Evolutionary conservation across 768 basidiomycete genomes (phyloP).

Genomic region (Mycena kentingensis): DNA sequence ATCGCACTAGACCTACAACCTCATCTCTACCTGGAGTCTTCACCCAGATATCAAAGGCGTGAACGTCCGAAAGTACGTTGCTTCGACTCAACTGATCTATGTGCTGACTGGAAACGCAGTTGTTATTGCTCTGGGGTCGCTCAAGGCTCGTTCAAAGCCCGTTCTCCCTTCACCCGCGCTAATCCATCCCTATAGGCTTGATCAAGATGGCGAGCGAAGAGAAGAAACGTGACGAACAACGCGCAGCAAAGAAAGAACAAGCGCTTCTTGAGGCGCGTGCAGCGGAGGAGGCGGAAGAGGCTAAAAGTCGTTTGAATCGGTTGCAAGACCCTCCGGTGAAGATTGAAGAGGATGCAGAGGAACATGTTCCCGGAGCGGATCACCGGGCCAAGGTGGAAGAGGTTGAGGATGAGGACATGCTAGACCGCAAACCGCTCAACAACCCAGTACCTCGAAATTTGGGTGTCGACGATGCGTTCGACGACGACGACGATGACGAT

Average conservation of each 20-base stretch:
- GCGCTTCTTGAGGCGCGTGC: conserved; percentile 21
- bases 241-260: conserved; percentile 23
- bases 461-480: not conserved
- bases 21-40: conserved; percentile 29
- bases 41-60: conserved; percentile 21
- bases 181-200: conserved; percentile 13
- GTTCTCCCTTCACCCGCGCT: not conserved
- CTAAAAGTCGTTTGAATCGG: conserved; percentile 20
- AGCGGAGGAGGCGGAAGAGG: conserved; percentile 26
- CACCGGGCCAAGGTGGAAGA: conserved; percentile 21
- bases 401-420: conserved; percentile 16
- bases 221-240: conserved; percentile 22
- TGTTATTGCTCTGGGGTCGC: conserved; percentile 18
- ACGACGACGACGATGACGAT: not conserved
- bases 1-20: conserved; percentile 24
- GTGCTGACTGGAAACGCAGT: not conserved
- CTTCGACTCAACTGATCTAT: not conserved
- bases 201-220: conserved; percentile 24
- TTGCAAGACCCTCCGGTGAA: conserved; percentile 19
- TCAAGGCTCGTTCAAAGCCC: not conserved
- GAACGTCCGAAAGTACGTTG: conserved; percentile 26
- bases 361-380: conserved; percentile 8
- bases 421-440: conserved; percentile 2
- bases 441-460: not conserved
- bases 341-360: conserved; percentile 22